Conservation (phyloP, 2,329 filamentous ascomycete genomes). For the Aspergillus clavatus region DNA sequence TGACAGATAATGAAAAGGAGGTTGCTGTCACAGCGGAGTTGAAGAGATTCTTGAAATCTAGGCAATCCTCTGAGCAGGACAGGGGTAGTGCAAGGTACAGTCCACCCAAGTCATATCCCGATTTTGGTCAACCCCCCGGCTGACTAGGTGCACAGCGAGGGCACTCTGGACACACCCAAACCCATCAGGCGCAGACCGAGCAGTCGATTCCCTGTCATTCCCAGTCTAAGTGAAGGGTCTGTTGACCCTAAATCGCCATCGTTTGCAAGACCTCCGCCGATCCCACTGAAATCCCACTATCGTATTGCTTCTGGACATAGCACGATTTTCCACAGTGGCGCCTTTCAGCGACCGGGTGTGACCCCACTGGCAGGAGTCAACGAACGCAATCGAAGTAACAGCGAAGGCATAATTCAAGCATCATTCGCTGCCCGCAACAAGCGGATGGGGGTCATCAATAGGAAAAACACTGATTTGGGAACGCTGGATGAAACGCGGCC, state of each 20-base stretch:
- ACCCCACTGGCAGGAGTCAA: constrained; percentile 65
- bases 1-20: constrained; percentile 57
- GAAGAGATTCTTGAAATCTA: constrained; percentile 53
- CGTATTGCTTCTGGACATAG: constrained; percentile 50
- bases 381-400: constrained; percentile 56
- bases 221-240: constrained; percentile 52
- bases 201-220: constrained; percentile 56
- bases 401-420: constrained; percentile 54
- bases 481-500: constrained; percentile 50
- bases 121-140: neutral
- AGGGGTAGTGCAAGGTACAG: constrained; percentile 41
- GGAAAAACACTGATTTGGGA: constrained; percentile 52
- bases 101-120: neutral
- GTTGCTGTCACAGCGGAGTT: constrained; percentile 56
- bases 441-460: constrained; percentile 57
- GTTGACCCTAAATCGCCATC: constrained; percentile 68
- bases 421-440: constrained; percentile 47
- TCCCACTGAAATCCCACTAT: constrained; percentile 76
- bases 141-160: constrained; percentile 54
- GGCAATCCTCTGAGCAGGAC: constrained; percentile 43
- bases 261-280: constrained; percentile 64
- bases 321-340: constrained; percentile 32
- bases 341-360: constrained; percentile 65
- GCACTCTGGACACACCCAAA: constrained; percentile 70
- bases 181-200: constrained; percentile 54